Base-by-base conservation (phyloP, 257 asterid species). In the Solanum clarkiae region DNA sequence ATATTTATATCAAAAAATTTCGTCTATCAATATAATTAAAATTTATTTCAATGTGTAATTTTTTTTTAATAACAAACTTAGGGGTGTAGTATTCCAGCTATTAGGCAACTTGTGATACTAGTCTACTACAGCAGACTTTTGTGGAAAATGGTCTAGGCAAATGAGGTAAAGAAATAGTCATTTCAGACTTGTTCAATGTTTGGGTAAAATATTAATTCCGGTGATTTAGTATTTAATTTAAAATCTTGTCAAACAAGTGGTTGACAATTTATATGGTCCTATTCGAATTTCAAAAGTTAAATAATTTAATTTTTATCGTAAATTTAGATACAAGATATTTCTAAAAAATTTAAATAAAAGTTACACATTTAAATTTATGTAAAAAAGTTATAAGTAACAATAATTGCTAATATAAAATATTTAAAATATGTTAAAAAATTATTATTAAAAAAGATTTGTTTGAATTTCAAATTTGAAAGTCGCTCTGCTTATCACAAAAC, bases 271-370 rank as follows among this genome's bases (percentile, higher is more conserved):
- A 8, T 9, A 2, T 20, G 65, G 8, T 3, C 8, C 4, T 2
- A 1, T 57, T 57, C 0, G 1, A 3, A 57, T 57, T 57, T 57
- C 4, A 6, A 57, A 6, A 57, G 6, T 8, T 2, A 8, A 57
- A 57, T 0, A 1, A 0, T 56, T 56, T 7, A 0, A 56, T 17
- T 17, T 55, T 56, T 56, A 17, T 56, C 1, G 0, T 56, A 2
- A 56, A 17, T 17, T 7, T 56, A 1, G 5, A 17, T 1, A 32
- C 0, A 32, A 32, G 4, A 32, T 32, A 32, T 32, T 32, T 32
- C 3, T 32, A 32, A 32, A 32, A 32, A 32, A 32, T 32, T 32
- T 32, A 32, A 32, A 32, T 32, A 3, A 32, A 0, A 16, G 2
- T 55, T 17, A 55, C 1, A 1, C 17, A 55, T 55, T 55, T 18